phyloP scores from a whole-genome alignment of 306 rosid genomes.

The Rosa chinensis region DNA sequence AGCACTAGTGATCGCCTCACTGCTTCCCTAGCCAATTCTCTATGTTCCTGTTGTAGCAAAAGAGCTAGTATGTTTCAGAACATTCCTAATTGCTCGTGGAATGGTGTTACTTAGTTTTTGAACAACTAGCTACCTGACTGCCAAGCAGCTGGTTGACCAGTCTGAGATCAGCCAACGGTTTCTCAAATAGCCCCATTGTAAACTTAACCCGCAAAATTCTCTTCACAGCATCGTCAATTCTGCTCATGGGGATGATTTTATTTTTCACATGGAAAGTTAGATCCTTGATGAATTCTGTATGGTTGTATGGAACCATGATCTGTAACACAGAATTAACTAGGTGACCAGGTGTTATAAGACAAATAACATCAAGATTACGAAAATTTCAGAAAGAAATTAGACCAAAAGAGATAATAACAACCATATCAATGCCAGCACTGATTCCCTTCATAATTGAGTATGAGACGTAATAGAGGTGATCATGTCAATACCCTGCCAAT shows the following conservation, averaged over 20 bases:
- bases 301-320: slow-evolving; percentile 38
- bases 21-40: slow-evolving; percentile 44
- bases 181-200: slow-evolving; percentile 36
- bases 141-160: slow-evolving; percentile 31
- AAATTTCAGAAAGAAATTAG: neutral
- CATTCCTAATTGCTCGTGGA: neutral
- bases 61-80: neutral
- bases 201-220: slow-evolving; percentile 39
- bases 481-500: slow-evolving; percentile 40
- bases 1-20: slow-evolving; percentile 37
- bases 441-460: slow-evolving; percentile 31
- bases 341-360: neutral
- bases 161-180: slow-evolving; percentile 36
- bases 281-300: slow-evolving; percentile 31
- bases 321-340: neutral
- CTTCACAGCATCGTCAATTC: slow-evolving; percentile 43
- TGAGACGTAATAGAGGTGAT: slow-evolving; percentile 28
- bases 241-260: slow-evolving; percentile 32
- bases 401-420: neutral
- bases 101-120: too few relatives aligned
- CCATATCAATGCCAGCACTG: slow-evolving; percentile 46
- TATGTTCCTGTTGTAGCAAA: slow-evolving; percentile 25
- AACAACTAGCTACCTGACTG: slow-evolving; percentile 17
- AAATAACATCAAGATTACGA: neutral
- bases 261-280: slow-evolving; percentile 28